These are phyloP conservation scores for Candida anglica DNA, from an alignment of 805 yeast species.

Conservation along the genomic window DNA sequence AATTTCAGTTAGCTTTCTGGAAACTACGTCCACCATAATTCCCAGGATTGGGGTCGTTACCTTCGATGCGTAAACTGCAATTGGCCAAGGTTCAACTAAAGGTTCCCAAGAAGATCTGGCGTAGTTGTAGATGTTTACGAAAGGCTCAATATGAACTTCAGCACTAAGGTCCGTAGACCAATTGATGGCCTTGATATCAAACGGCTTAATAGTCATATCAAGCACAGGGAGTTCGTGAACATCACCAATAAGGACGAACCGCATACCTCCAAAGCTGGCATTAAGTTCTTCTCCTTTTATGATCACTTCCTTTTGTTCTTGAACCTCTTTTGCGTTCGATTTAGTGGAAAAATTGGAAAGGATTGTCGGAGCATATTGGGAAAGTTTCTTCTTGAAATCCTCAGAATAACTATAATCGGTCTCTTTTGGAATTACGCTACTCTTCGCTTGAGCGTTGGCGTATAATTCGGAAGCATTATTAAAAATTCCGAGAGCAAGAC, in stretches of 20 bases:
- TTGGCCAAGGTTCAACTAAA: conserved; percentile 80
- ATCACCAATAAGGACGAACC: conserved; percentile 84
- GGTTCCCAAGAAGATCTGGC: conserved; percentile 96
- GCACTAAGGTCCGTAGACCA: conserved; percentile 86
- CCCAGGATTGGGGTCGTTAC: conserved; percentile 42
- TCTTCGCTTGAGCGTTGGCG: conserved; percentile 16
- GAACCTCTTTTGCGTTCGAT: conserved; percentile 19
- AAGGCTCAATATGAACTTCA: conserved; percentile 59
- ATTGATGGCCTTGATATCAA: conserved; percentile 62
- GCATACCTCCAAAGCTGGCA: conserved; percentile 67
- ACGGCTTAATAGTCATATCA: conserved; percentile 71
- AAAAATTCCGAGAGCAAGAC: conserved; percentile 71
- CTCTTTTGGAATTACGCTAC: conserved; percentile 13
- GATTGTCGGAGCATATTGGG: conserved; percentile 68
- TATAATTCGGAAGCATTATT: conserved; percentile 64
- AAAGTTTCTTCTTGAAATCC: conserved; percentile 56
- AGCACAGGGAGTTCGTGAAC: conserved; percentile 86
- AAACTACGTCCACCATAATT: conserved; percentile 62
- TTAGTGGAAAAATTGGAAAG: conserved; percentile 44
- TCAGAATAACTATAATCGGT: conserved; percentile 47
- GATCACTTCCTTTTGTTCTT: conserved; percentile 23
- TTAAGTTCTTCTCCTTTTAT: conserved; percentile 66
- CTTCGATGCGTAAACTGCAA: conserved; percentile 65
- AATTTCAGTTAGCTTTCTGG: conserved; percentile 73
- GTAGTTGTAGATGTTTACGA: conserved; percentile 78